A percentile compares a stretch with the other conserved stretches of the same genome.
phyloP scores from a whole-genome alignment of 805 yeast species.

The Dipodascus geniculatus region DNA sequence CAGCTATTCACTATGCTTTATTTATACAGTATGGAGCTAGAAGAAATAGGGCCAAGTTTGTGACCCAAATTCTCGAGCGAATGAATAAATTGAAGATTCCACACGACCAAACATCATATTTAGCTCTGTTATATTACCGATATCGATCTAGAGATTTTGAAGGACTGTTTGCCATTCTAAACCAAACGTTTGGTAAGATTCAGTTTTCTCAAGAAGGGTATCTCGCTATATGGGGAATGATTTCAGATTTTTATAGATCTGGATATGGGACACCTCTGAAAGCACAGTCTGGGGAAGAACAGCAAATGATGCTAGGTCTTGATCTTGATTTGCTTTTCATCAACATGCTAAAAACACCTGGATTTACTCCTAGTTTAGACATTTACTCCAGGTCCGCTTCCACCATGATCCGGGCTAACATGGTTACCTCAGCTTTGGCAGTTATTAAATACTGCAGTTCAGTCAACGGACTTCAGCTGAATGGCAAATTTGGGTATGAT shows the following conservation, averaged over 20 bases:
- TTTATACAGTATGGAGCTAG: constrained; percentile 14
- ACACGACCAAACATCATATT: constrained; percentile 10
- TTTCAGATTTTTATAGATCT: constrained; percentile 1
- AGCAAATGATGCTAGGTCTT: background rate
- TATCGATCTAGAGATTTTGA: constrained; percentile 10
- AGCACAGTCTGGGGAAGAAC: background rate
- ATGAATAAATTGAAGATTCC: constrained; percentile 7
- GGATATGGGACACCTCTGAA: background rate
- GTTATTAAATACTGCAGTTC: background rate
- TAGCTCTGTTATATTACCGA: constrained; percentile 10
- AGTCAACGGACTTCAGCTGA: background rate
- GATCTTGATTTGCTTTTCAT: background rate
- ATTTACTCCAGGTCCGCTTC: background rate
- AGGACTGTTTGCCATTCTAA: constrained; percentile 1
- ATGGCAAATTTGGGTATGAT: background rate
- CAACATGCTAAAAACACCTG: background rate
- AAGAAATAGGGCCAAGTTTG: constrained; percentile 6
- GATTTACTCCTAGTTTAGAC: background rate
- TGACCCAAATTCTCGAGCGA: constrained; percentile 7
- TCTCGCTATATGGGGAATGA: background rate
- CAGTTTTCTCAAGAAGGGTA: background rate
- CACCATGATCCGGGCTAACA: background rate
- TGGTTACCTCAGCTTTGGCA: background rate
- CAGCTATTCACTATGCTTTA: constrained; percentile 10
- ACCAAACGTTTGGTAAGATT: background rate